Percentiles rank a stretch among this genome's conserved stretches.
Evolutionary conservation across 441 rosid species (phyloP).

Genomic region (Adansonia rubrostipa): DNA sequence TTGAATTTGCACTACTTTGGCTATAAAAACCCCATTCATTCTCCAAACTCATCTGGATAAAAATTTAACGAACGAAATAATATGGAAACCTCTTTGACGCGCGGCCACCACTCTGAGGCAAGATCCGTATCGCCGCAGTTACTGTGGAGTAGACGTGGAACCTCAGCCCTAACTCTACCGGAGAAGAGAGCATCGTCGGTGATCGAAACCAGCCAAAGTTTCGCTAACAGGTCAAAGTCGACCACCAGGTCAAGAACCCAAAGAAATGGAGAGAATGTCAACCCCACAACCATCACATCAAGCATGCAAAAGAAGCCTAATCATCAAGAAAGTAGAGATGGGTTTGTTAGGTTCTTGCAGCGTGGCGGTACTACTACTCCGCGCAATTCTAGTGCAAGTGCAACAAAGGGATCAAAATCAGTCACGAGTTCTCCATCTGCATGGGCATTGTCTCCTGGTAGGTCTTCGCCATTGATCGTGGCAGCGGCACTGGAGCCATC

Average conservation of each 20-base stretch:
- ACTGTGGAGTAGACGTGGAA: constrained; percentile 55
- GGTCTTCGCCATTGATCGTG: constrained; percentile 36
- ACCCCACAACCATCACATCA: neutral
- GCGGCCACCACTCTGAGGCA: neutral
- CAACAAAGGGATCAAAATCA: constrained; percentile 32
- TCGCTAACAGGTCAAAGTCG: constrained; percentile 51
- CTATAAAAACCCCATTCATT: constrained; percentile 1
- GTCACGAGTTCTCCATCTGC: constrained; percentile 56
- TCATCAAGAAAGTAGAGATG: constrained; percentile 27
- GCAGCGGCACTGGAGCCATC: constrained; percentile 29
- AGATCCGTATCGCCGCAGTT: constrained; percentile 40
- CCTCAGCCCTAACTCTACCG: constrained; percentile 36
- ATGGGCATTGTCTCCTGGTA: constrained; percentile 77
- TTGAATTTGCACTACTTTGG: neutral
- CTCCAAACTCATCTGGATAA: neutral
- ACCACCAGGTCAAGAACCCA: constrained; percentile 52
- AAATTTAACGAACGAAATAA: neutral
- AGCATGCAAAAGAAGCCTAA: constrained; percentile 33
- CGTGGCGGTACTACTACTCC: constrained; percentile 33
- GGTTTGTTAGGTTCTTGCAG: constrained; percentile 45
- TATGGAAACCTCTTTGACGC: neutral
- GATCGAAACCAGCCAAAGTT: constrained; percentile 39
- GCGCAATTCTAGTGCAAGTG: constrained; percentile 4
- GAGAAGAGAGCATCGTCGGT: constrained; percentile 36
- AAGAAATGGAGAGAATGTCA: constrained; percentile 27